Percentiles rank a stretch among this genome's conserved stretches.
Evolutionary conservation across 2,329 filamentous ascomycete species (phyloP).

Genomic region (Macrophomina pseudophaseolina): DNA sequence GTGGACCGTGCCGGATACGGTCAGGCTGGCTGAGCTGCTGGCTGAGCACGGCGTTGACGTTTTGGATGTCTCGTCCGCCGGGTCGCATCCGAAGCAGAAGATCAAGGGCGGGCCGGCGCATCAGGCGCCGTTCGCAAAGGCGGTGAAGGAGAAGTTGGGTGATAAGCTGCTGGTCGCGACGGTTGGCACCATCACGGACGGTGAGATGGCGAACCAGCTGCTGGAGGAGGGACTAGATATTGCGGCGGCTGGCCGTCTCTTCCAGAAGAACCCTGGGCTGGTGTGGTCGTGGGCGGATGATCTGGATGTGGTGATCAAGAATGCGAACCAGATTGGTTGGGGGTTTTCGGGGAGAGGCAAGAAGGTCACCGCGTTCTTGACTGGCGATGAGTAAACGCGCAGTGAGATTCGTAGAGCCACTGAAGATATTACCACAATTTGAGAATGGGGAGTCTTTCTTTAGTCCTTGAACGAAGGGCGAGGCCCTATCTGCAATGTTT

Average conservation of each 20-base stretch:
- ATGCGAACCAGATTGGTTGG: constrained; percentile 74
- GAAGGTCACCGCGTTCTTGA: constrained; percentile 31
- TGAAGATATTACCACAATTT: too few relatives aligned
- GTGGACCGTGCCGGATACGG: constrained; percentile 71
- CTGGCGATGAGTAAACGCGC: background rate
- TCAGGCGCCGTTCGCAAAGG: constrained; percentile 75
- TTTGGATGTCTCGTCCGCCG: constrained; percentile 80
- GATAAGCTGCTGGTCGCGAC: constrained; percentile 72
- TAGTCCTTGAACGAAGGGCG: too few relatives aligned
- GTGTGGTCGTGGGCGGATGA: constrained; percentile 75
- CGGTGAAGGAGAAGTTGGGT: constrained; percentile 73
- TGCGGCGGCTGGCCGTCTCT: constrained; percentile 75
- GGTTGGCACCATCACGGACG: constrained; percentile 75
- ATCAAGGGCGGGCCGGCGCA: constrained; percentile 68
- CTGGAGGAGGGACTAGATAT: constrained; percentile 65
- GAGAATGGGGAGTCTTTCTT: too few relatives aligned
- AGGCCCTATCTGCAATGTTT: too few relatives aligned
- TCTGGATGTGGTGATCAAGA: constrained; percentile 71
- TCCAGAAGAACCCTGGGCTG: constrained; percentile 81
- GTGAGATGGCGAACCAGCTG: constrained; percentile 69
- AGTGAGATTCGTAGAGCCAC: too few relatives aligned
- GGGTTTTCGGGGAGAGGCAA: constrained; percentile 59
- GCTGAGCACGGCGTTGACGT: constrained; percentile 78
- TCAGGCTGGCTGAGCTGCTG: constrained; percentile 68
- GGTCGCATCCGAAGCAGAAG: constrained; percentile 67